These are phyloP conservation scores for Neofusicoccum ribis DNA, from an alignment of 2,329 filamentous ascomycete genomes.

Conservation along the genomic window DNA sequence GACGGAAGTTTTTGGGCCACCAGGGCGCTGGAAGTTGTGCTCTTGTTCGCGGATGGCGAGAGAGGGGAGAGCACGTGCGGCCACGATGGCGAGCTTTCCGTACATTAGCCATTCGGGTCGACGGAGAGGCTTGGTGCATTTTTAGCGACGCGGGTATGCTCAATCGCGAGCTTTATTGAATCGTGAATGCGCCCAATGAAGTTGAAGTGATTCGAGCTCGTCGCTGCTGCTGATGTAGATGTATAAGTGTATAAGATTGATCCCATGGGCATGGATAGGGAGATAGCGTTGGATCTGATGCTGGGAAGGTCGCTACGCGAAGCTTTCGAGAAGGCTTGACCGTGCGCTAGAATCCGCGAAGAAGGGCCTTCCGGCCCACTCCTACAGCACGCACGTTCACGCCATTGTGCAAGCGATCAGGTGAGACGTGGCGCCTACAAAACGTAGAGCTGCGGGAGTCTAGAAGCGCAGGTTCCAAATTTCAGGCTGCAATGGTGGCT, in stretches of 20 bases:
- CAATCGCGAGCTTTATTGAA: not conserved
- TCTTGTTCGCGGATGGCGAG: not conserved
- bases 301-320: not conserved
- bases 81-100: not conserved
- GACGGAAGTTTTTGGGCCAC: not conserved
- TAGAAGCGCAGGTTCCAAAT: not conserved
- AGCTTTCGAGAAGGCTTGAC: constrained; percentile 1
- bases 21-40: not conserved
- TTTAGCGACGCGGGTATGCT: not conserved
- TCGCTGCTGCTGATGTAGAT: not conserved
- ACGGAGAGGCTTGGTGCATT: not conserved
- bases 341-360: constrained; percentile 4
- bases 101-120: not conserved
- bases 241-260: not conserved
- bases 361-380: not conserved
- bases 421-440: not conserved
- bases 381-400: not conserved
- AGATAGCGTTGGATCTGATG: not conserved
- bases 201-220: not conserved
- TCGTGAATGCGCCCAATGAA: no score
- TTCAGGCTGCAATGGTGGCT: not conserved
- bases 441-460: not conserved
- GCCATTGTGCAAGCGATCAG: not conserved
- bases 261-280: not conserved
- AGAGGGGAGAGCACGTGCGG: not conserved